Base-by-base conservation (phyloP, 345 rosid genomes). In the Eucalyptus regnans region DNA sequence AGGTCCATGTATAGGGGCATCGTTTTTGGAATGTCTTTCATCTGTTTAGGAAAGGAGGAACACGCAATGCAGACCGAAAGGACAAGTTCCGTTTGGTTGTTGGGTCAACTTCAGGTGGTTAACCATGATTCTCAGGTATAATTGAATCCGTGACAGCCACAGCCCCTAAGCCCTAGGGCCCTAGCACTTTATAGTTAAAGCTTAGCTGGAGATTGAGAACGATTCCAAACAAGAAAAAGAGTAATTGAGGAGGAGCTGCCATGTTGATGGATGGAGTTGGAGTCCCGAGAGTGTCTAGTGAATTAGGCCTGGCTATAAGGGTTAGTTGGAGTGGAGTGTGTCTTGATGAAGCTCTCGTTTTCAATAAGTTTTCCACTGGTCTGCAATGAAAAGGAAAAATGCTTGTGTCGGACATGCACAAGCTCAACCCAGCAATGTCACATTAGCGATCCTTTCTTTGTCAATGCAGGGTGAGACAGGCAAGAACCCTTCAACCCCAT, bases 91-190 rank as follows among this genome's bases (percentile, higher is more conserved):
- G 43, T 46, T 56, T 88, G 89, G 89, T 86, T 90, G 92, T 88
- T 49, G 92, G 93, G 95, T 93, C 94, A 91, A 92, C 94, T 90
- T 94, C 95, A 92, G 46, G 46, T 37, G 46, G 83, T 71, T 71
- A 71, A 71, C 46, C 46, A 6, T 18, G 83, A 31, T 71, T 43
- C 83, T 91, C 90, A 85, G 92, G 92, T 18, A 91, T 91, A 68
- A 91, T 86, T 90, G 92, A 90, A 88, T 91, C 89, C 89, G 86
- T 88, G 90, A 90, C 90, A 87, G 91, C 44, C 81, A 41, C 6
- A 31, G 43, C 44, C 81, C 76, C 17, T 6, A n/a, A 64, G 9
- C 37, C 76, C 76, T 31, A 18, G 56, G 17, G 56, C 56, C 56
- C 56, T 52, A 18, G 80, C 80, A 20, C 44, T 17, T 33, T 14